Base-by-base conservation (phyloP, 2,329 filamentous ascomycete species). In the Monosporascus ibericus region DNA sequence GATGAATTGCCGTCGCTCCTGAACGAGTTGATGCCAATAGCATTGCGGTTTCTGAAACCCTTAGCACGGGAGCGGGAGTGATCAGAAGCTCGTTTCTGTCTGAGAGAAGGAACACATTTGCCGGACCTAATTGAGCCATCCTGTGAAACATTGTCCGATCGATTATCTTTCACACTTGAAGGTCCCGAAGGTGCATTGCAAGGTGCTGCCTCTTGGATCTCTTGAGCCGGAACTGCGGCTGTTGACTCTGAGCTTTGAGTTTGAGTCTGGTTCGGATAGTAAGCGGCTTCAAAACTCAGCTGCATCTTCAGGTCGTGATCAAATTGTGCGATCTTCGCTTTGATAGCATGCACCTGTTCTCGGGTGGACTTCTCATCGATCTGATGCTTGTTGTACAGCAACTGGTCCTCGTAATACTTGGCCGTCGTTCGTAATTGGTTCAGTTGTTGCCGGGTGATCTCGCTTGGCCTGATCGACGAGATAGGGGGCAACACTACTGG, bases 321-420 rank as follows among this genome's bases (percentile, higher is more conserved):
- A 52, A 84, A 82, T 44, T 75, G 70, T 25, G 69, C 64, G 52
- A 84, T 76, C 34, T 74, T 73, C 22, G 70, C 65, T n/a, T 70
- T 67, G 52, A 81, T 62, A 37, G 69, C 63, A 37, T 69, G 61
- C 3, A 70, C 73, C 44, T 74, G 72, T 25, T 68, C 60, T 54
- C 76, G 72, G 63, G 81, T 75, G 36, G 72, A 67, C 55, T 72
- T 74, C 58, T 81, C 79, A 53, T 85, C 81, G 55, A 85, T 81
- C 58, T 85, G 81, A 56, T 85, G 80, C 57, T 75, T 78, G 62
- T 85, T 85, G 70, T 80, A 83, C 49, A 76, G 74, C 44, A 85
- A 65, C 58, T 86, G 81, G 54, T 81, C 77, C 56, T 84, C 76
- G 40, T 79, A 71, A 52, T 78, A 77, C 60, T 76, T 80, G 54